Conservation (phyloP, 352 stramenopile species). For the Achlya hypogyna region DNA sequence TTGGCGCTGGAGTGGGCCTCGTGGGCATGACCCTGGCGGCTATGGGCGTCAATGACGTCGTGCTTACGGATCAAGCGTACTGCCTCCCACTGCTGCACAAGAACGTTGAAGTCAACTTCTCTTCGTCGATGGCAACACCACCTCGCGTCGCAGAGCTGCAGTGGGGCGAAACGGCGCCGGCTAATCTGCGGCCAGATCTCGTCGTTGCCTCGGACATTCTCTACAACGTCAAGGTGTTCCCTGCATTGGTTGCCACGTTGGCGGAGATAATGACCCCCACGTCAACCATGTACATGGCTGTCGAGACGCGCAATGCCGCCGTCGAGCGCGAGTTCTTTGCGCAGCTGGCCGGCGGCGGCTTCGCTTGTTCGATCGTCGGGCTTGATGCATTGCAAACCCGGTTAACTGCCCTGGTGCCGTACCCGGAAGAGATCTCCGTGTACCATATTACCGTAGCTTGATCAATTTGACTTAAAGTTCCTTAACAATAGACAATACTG, state of each 20-base stretch:
- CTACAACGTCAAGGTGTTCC: conserved; percentile 33
- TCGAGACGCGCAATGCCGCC: conserved; percentile 33
- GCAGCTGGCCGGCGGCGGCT: conserved; percentile 23
- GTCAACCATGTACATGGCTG: conserved; percentile 34
- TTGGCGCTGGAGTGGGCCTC: conserved; percentile 39
- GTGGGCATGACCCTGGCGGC: conserved; percentile 40
- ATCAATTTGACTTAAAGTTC: no score
- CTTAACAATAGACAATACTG: no score
- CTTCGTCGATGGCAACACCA: neutral
- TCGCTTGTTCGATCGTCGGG: conserved; percentile 26
- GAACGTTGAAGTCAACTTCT: conserved; percentile 41
- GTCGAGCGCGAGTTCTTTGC: conserved; percentile 36
- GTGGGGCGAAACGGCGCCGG: conserved; percentile 20
- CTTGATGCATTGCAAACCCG: conserved; percentile 19
- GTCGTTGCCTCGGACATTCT: conserved; percentile 46
- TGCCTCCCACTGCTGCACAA: conserved; percentile 36
- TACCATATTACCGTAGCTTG: no score
- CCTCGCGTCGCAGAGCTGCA: neutral
- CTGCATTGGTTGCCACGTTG: conserved; percentile 33
- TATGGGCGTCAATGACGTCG: conserved; percentile 30
- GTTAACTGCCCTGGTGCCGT: conserved; percentile 28
- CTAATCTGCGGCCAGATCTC: conserved; percentile 24
- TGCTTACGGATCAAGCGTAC: conserved; percentile 43
- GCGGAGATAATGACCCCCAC: conserved; percentile 20
- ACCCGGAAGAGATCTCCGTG: conserved; percentile 37